Percentiles rank a stretch among this genome's conserved stretches.
These are phyloP conservation scores for Elsinoe australis DNA, from an alignment of 2,329 filamentous ascomycete species.

Conservation along the genomic window DNA sequence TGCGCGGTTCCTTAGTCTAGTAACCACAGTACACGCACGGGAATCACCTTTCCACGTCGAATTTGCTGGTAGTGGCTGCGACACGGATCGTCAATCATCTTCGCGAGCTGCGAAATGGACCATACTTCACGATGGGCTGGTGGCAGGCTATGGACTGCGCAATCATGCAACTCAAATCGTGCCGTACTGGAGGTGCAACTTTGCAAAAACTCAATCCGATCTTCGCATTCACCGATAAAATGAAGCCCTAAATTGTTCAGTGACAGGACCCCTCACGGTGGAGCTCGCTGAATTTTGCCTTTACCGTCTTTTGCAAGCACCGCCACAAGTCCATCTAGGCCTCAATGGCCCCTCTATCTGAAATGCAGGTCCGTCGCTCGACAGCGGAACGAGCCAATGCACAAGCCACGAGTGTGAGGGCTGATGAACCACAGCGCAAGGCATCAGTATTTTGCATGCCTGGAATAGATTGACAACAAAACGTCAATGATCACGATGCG, in stretches of 20 bases:
- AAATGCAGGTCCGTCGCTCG: slow-evolving; percentile 1
- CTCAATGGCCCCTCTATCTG: not conserved
- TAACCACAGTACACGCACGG: no score
- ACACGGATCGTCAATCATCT: no score
- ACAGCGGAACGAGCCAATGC: slow-evolving; percentile 1
- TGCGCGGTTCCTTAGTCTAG: no score
- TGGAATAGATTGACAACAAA: not conserved
- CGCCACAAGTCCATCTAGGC: slow-evolving; percentile 7
- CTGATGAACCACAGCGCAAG: not conserved
- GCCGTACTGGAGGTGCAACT: no score
- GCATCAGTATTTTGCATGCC: not conserved
- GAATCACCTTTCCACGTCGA: no score
- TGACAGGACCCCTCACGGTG: not conserved
- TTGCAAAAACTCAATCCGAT: no score
- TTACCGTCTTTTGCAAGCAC: slow-evolving; percentile 1
- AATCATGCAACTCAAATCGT: no score
- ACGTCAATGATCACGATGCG: no score
- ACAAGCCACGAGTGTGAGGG: slow-evolving; percentile 10
- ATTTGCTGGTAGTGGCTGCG: no score
- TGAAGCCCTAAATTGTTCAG: slow-evolving; percentile 4
- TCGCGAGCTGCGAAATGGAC: no score
- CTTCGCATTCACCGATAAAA: slow-evolving; percentile 1
- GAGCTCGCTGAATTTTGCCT: slow-evolving; percentile 3
- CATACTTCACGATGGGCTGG: no score
- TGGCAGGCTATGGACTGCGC: slow-evolving; percentile 1